A percentile compares a stretch with the other conserved stretches of the same genome.
Conservation (phyloP, 768 basidiomycete species). For the Collybia sordida region DNA sequence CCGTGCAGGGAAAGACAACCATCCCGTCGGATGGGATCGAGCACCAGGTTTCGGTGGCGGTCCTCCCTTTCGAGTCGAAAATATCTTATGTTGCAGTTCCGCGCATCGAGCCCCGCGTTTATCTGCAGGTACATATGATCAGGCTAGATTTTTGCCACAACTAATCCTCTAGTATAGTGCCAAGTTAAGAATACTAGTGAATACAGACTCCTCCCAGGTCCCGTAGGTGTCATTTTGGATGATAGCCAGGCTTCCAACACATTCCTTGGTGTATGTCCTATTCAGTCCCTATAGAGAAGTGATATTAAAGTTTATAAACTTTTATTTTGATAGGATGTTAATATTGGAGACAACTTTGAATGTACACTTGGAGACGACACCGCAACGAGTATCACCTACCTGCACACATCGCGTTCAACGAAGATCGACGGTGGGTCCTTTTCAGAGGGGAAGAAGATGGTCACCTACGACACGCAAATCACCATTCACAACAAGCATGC, state of each 20-base stretch:
- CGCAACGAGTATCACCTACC: conserved; percentile 43
- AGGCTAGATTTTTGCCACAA: not conserved
- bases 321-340: conserved; percentile 37
- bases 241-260: conserved; percentile 59
- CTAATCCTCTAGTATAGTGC: conserved; percentile 29
- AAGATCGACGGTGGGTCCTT: conserved; percentile 39
- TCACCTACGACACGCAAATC: conserved; percentile 44
- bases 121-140: conserved; percentile 43
- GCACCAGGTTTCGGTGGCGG: conserved; percentile 54
- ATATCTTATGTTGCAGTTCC: conserved; percentile 52
- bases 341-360: conserved; percentile 47
- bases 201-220: conserved; percentile 53
- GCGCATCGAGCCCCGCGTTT: conserved; percentile 46
- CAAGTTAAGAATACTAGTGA: conserved; percentile 58
- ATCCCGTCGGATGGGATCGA: conserved; percentile 55
- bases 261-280: conserved; percentile 34
- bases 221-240: conserved; percentile 54
- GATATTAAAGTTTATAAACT: too few relatives aligned
- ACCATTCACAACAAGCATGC: conserved; percentile 48
- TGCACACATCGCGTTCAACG: conserved; percentile 28
- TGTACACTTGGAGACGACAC: conserved; percentile 55
- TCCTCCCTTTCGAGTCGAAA: conserved; percentile 44
- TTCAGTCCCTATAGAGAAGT: too few relatives aligned
- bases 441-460: conserved; percentile 42
- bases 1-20: conserved; percentile 48